Percentiles rank a stretch among this genome's conserved stretches.
Evolutionary conservation across 2,329 filamentous ascomycete genomes (phyloP).

Genomic region (Botrytis sinoallii): DNA sequence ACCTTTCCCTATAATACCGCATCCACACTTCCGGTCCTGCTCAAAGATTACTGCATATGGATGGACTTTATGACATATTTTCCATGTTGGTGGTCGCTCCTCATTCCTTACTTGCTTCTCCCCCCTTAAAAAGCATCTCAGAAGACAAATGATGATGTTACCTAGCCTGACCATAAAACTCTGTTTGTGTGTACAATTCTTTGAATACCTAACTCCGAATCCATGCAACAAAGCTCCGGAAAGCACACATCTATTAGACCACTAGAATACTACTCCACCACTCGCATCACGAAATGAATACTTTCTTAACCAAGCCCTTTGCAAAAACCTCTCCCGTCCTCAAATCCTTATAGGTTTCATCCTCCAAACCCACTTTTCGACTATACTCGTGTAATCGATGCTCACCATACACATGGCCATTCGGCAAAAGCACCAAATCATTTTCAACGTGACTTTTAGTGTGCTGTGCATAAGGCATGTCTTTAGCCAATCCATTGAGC

Average conservation of each 20-base stretch:
- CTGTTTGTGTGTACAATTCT: too few species aligned
- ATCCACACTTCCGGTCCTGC: too few species aligned
- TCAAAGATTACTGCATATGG: too few species aligned
- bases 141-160: background rate
- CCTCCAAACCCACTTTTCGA: constrained; percentile 68
- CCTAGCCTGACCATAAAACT: too few species aligned
- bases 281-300: constrained; percentile 71
- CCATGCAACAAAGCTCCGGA: background rate
- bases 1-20: too few species aligned
- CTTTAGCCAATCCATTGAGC: constrained; percentile 83
- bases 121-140: background rate
- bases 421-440: constrained; percentile 83
- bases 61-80: too few species aligned
- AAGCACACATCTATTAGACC: background rate
- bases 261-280: background rate
- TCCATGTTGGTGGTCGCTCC: too few species aligned
- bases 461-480: constrained; percentile 92
- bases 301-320: constrained; percentile 69
- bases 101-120: background rate
- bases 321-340: constrained; percentile 68
- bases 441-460: constrained; percentile 89
- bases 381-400: constrained; percentile 73
- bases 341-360: constrained; percentile 71
- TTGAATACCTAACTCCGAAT: background rate
- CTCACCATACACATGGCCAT: constrained; percentile 79